phyloP scores from a whole-genome alignment of 352 stramenopile genomes.

The Globisporangium canariense region DNA sequence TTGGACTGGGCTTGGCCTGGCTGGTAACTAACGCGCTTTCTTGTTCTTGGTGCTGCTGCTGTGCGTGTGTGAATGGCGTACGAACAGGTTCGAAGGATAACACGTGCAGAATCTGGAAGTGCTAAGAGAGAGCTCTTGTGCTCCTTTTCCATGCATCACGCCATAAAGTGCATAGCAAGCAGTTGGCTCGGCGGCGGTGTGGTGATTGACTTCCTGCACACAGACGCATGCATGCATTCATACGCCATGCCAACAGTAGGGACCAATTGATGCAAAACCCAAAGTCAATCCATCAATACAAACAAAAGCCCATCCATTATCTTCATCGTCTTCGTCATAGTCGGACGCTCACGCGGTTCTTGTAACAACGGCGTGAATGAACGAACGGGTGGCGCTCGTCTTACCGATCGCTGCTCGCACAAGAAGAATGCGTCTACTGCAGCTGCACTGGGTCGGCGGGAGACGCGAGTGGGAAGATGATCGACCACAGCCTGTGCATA shows the following conservation, averaged over 20 bases:
- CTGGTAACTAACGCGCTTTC: slow-evolving; percentile 2
- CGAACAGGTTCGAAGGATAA: slow-evolving; percentile 76
- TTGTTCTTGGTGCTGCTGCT: not conserved
- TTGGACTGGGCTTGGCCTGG: not conserved
- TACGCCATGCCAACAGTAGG: not conserved
- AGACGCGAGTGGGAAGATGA: slow-evolving; percentile 72
- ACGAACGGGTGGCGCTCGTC: not conserved
- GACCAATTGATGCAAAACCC: not conserved
- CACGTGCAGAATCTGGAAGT: slow-evolving; percentile 84
- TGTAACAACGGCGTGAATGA: not conserved
- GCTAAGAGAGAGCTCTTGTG: slow-evolving; percentile 17
- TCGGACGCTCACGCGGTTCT: not conserved
- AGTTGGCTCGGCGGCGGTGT: not conserved
- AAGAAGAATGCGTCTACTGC: slow-evolving; percentile 22
- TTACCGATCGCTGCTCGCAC: not conserved
- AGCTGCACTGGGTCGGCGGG: slow-evolving; percentile 47
- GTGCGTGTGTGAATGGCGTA: not conserved
- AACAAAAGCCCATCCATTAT: slow-evolving; percentile 9
- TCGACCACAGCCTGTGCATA: slow-evolving; percentile 51
- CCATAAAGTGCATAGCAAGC: not conserved
- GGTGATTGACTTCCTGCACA: too few relatives aligned
- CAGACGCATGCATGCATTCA: not conserved
- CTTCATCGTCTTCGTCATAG: not conserved
- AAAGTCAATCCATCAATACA: slow-evolving; percentile 3
- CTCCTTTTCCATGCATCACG: too few relatives aligned